A percentile compares a stretch with the other conserved stretches of the same genome.
These are phyloP conservation scores for Botrytis porri DNA, from an alignment of 2,329 filamentous ascomycete species.

Conservation along the genomic window DNA sequence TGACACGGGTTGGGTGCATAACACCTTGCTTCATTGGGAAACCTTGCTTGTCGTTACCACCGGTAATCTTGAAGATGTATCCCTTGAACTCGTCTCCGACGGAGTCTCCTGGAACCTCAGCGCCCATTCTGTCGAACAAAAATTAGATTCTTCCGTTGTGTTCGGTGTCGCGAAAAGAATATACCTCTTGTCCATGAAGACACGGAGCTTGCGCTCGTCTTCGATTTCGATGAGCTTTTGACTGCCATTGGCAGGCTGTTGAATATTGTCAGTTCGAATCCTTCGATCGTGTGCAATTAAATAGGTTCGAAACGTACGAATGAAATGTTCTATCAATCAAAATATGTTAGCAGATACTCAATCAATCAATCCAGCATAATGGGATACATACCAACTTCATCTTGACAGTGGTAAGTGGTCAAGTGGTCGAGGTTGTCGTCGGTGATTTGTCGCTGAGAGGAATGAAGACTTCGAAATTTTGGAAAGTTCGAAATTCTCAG, in stretches of 20 bases:
- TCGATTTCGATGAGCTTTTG: constrained; percentile 99
- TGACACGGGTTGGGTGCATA: constrained; percentile 98
- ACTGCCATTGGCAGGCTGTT: constrained; percentile 88
- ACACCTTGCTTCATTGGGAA: constrained; percentile 99
- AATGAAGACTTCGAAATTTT: constrained; percentile 11
- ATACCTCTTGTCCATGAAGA: constrained; percentile 96
- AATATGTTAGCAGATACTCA: constrained; percentile 29
- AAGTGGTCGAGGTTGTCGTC: constrained; percentile 23
- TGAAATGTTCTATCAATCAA: constrained; percentile 35
- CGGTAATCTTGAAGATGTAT: constrained; percentile 99
- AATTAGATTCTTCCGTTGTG: constrained; percentile 10
- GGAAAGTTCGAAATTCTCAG: constrained; percentile 16
- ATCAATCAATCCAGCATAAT: background rate
- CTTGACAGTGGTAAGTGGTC: constrained; percentile 26
- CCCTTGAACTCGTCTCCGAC: constrained; percentile 99
- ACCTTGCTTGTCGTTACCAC: constrained; percentile 99
- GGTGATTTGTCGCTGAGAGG: constrained; percentile 20
- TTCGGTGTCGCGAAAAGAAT: constrained; percentile 6
- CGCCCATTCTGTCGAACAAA: constrained; percentile 63
- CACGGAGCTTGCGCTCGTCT: constrained; percentile 97
- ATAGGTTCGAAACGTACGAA: constrained; percentile 33
- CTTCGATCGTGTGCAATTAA: constrained; percentile 14
- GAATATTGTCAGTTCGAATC: constrained; percentile 26
- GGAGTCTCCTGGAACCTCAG: constrained; percentile 88
- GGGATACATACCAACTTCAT: constrained; percentile 38